Evolutionary conservation across 2,329 filamentous ascomycete species (phyloP).

Genomic region (Corinectria fuckeliana): DNA sequence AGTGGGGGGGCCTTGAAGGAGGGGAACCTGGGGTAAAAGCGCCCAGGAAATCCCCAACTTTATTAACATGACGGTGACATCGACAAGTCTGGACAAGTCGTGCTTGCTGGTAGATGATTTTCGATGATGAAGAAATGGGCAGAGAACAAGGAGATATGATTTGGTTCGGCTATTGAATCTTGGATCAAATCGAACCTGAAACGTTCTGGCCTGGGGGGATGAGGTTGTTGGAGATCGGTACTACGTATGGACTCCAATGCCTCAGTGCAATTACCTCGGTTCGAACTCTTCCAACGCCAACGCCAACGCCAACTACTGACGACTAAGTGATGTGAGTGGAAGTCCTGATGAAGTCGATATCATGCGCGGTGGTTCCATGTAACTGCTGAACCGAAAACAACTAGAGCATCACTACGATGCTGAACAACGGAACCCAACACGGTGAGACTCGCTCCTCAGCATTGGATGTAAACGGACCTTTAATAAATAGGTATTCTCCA

Average conservation of each 20-base stretch:
- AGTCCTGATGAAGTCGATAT: neutral
- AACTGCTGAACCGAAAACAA: too few relatives aligned
- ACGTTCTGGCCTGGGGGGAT: neutral
- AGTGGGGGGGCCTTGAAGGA: conserved; percentile 2
- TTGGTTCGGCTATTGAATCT: neutral
- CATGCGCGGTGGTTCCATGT: neutral
- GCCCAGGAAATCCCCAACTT: neutral
- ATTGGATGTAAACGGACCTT: neutral
- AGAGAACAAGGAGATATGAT: neutral
- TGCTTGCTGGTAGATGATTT: too few relatives aligned
- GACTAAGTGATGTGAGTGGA: neutral
- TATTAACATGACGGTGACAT: neutral
- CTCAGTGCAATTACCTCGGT: conserved; percentile 9
- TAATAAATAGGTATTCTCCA: neutral
- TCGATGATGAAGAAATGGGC: neutral
- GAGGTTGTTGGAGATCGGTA: neutral
- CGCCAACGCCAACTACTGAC: neutral
- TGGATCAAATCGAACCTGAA: neutral
- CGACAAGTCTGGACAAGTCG: neutral
- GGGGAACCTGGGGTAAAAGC: conserved; percentile 34
- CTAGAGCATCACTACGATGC: neutral
- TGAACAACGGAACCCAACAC: neutral
- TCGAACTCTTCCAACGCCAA: neutral
- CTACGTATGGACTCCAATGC: neutral
- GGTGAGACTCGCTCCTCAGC: neutral